Evolutionary conservation across 345 rosid genomes (phyloP).

Genomic region (Murraya koenigii): DNA sequence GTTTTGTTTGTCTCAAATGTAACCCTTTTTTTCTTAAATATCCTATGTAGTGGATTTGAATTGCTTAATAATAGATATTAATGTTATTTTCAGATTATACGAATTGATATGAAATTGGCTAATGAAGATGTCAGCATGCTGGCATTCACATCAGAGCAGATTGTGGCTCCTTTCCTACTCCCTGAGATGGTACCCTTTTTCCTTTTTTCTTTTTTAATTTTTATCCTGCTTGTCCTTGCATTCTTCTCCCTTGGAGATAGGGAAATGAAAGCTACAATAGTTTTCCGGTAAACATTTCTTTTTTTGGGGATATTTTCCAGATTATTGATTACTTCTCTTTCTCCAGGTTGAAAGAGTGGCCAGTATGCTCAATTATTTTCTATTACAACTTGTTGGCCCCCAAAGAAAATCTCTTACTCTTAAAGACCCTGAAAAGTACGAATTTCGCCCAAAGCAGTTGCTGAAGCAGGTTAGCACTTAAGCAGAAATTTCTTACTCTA

Average conservation of each 20-base stretch:
- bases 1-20: not conserved
- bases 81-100: conserved; percentile 61
- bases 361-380: conserved; percentile 92
- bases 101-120: conserved; percentile 96
- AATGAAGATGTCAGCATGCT: conserved; percentile 97
- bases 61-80: not conserved
- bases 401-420: conserved; percentile 86
- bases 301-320: not conserved
- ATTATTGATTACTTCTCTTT: conserved; percentile 13
- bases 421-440: conserved; percentile 96
- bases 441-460: conserved; percentile 90
- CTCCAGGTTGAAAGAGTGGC: conserved; percentile 94
- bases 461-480: conserved; percentile 74
- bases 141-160: conserved; percentile 93
- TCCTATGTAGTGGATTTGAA: not conserved
- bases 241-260: not conserved
- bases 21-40: too few relatives aligned
- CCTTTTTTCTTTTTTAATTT: too few relatives aligned
- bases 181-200: conserved; percentile 84
- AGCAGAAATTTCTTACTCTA: not conserved
- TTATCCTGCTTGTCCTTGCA: not conserved
- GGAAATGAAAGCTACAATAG: not conserved
- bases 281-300: not conserved
- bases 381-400: conserved; percentile 96
- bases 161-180: conserved; percentile 90